phyloP scores from a whole-genome alignment of 1,284 basidiomycete genomes.

The Xerocomus amazonicus region DNA sequence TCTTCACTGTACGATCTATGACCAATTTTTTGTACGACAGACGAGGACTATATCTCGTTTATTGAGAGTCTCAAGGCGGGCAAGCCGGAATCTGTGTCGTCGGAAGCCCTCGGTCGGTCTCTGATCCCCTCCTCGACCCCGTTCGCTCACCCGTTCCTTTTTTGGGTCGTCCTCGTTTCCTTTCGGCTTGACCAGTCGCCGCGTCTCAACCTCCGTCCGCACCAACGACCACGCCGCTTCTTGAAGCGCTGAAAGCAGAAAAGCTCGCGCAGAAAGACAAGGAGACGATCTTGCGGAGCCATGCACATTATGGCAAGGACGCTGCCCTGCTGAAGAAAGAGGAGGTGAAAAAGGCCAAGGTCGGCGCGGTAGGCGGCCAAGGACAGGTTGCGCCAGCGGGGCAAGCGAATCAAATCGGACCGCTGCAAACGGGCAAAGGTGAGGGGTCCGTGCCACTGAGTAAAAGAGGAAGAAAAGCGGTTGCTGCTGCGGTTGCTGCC shows the following conservation, averaged over 20 bases:
- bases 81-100: conserved; percentile 53
- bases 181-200: conserved; percentile 42
- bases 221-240: conserved; percentile 81
- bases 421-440: conserved; percentile 10
- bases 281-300: conserved; percentile 63
- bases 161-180: neutral
- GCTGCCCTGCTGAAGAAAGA: conserved; percentile 41
- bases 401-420: too few species aligned
- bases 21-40: conserved; percentile 34
- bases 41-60: conserved; percentile 81
- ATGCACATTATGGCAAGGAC: conserved; percentile 61
- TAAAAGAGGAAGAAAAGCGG: conserved; percentile 46
- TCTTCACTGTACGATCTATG: neutral
- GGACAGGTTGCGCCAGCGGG: too few species aligned
- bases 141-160: too few species aligned
- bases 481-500: conserved; percentile 15
- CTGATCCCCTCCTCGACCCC: neutral
- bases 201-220: conserved; percentile 52
- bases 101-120: conserved; percentile 57
- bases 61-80: conserved; percentile 56
- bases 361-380: neutral
- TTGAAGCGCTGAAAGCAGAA: conserved; percentile 84
- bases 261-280: conserved; percentile 70
- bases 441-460: conserved; percentile 17
- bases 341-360: conserved; percentile 45